These are phyloP conservation scores for Clarireedia monteithiana DNA, from an alignment of 2,329 filamentous ascomycete species.

Conservation along the genomic window DNA sequence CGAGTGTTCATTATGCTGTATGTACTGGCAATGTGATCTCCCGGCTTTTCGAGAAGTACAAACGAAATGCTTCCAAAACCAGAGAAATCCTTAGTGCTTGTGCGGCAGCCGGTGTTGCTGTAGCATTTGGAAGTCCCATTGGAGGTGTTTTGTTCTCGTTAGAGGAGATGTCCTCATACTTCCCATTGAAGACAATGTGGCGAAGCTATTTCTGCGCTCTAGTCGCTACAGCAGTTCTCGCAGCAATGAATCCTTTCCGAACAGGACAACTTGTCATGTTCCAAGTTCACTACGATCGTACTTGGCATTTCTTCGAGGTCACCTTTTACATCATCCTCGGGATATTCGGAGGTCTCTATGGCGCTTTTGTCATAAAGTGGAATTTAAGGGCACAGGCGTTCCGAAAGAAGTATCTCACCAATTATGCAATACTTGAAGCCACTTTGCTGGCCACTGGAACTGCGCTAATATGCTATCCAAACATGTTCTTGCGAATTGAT, in stretches of 20 bases:
- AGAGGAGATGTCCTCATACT: constrained; percentile 96
- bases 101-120: constrained; percentile 88
- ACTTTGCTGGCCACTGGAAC: constrained; percentile 76
- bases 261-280: constrained; percentile 99
- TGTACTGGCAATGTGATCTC: constrained; percentile 97
- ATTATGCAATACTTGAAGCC: constrained; percentile 80
- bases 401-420: constrained; percentile 80
- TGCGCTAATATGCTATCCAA: constrained; percentile 91
- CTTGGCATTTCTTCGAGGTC: constrained; percentile 97
- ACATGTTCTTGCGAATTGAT: constrained; percentile 89
- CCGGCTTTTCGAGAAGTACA: constrained; percentile 85
- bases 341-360: constrained; percentile 89
- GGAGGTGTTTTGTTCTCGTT: constrained; percentile 93
- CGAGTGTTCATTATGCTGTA: constrained; percentile 97
- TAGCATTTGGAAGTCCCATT: constrained; percentile 95
- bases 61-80: constrained; percentile 84
- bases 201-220: constrained; percentile 96
- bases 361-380: constrained; percentile 96
- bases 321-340: constrained; percentile 89
- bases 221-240: constrained; percentile 85
- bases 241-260: constrained; percentile 94
- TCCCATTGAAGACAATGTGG: constrained; percentile 96
- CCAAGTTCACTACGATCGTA: constrained; percentile 88
- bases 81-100: constrained; percentile 91
- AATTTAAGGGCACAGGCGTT: constrained; percentile 87